Percentiles rank a stretch among this genome's conserved stretches.
Evolutionary conservation across 768 basidiomycete species (phyloP).

Genomic region (Tylopilus intermedius): DNA sequence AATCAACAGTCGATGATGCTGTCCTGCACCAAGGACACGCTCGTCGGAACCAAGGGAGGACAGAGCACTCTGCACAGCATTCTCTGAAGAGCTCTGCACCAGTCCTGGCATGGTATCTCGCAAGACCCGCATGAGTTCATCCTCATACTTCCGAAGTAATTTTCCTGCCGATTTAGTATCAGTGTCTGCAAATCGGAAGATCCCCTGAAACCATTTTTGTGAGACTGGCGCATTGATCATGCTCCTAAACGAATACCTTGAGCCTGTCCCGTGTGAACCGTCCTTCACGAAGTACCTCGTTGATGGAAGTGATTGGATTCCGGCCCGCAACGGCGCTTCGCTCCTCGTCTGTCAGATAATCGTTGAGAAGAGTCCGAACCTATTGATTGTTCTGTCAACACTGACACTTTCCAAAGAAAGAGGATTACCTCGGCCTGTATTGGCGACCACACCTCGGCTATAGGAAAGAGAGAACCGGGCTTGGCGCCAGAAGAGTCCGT

Average conservation of each 20-base stretch:
- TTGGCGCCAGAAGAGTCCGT: slow-evolving; percentile 80
- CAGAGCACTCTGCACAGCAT: slow-evolving; percentile 53
- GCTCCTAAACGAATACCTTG: slow-evolving; percentile 48
- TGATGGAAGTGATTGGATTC: slow-evolving; percentile 89
- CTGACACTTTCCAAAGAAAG: background rate
- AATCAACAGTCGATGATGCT: slow-evolving; percentile 81
- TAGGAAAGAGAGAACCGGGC: slow-evolving; percentile 70
- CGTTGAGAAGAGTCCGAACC: slow-evolving; percentile 79
- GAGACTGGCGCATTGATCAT: background rate
- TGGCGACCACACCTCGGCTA: slow-evolving; percentile 83
- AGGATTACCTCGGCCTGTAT: slow-evolving; percentile 77
- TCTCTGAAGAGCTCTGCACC: slow-evolving; percentile 65
- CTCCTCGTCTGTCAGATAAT: slow-evolving; percentile 91
- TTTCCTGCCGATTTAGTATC: slow-evolving; percentile 69
- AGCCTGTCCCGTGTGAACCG: slow-evolving; percentile 71
- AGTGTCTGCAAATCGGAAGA: slow-evolving; percentile 91
- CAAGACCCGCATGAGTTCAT: slow-evolving; percentile 75
- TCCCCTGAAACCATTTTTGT: slow-evolving; percentile 45
- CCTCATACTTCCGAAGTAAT: slow-evolving; percentile 70
- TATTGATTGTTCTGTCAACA: slow-evolving; percentile 29
- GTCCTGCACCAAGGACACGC: slow-evolving; percentile 62
- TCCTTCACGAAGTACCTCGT: slow-evolving; percentile 85
- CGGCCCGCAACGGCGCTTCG: slow-evolving; percentile 71
- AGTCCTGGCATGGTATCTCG: slow-evolving; percentile 93
- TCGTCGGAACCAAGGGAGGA: slow-evolving; percentile 67